Base-by-base conservation (phyloP, 305 asterid species). In the Andrographis paniculata region DNA sequence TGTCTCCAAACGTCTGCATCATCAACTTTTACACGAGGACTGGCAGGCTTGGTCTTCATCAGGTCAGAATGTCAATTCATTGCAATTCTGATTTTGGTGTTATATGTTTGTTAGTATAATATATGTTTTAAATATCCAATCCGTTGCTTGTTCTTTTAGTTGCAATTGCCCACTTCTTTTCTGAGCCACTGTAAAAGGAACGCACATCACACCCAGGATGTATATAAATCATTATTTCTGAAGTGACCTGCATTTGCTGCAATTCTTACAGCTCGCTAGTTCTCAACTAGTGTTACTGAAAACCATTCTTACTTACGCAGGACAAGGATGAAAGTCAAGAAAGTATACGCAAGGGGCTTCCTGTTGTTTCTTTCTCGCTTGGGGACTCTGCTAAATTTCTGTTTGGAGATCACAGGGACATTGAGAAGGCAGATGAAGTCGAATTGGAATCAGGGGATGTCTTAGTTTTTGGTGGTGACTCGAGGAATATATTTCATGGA, bases 41-140 rank as follows among this genome's bases (percentile, higher is more conserved):
- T 36, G 94, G 94, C 63, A 62, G 56, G 56, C 94, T 82, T 53
- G 95, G 95, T 62, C 87, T 82, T 37, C 95, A 85, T 66, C 78
- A 79, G 95, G 93, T 83, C 21, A 45, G 55, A 21, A n/a, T n/a
- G n/a, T n/a, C n/a, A 20, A 41, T 51, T 41, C 19, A 44, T 9
- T 40, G 36, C 3, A n/a, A 20, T 42, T 19, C 36, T 21, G 22
- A 42, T 18, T 45, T 43, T 11, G 36, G 6, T n/a, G n/a, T n/a
- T n/a, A n/a, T n/a, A n/a, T n/a, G n/a, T n/a, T n/a, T n/a, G n/a
- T n/a, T n/a, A n/a, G n/a, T n/a, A n/a, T n/a, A n/a, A n/a, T n/a
- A n/a, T n/a, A n/a, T n/a, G n/a, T n/a, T n/a, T n/a, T n/a, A n/a
- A n/a, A 50, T 2, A 30, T 27, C 40, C 9, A 11, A 17, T 9